Conservation (phyloP, 225 moss, liverwort and hornwort species). For the Pleurozium schreberi region DNA sequence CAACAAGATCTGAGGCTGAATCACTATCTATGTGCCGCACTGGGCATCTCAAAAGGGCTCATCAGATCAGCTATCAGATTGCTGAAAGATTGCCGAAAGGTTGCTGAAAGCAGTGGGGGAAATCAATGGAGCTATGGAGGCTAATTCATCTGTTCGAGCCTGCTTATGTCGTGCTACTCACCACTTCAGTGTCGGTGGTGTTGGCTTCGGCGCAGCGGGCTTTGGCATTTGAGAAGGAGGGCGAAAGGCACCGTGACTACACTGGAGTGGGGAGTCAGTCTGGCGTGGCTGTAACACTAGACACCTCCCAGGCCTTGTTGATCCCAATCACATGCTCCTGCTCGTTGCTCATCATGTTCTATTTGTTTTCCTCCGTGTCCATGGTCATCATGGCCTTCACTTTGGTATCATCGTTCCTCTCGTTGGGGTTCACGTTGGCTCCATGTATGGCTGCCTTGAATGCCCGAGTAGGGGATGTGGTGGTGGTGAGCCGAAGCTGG, state of each 20-base stretch:
- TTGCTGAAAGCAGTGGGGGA: not conserved
- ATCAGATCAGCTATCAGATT: not conserved
- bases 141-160: constrained; percentile 68
- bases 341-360: constrained; percentile 90
- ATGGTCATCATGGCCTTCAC: constrained; percentile 83
- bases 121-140: constrained; percentile 64
- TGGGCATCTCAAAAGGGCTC: not conserved
- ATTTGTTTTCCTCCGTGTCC: constrained; percentile 79
- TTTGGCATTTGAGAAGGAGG: constrained; percentile 70
- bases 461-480: constrained; percentile 43
- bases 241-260: constrained; percentile 67
- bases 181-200: constrained; percentile 68
- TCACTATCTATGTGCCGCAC: not conserved
- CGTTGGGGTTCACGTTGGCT: constrained; percentile 63
- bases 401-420: constrained; percentile 47
- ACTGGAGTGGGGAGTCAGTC: constrained; percentile 39
- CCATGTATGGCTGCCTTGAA: constrained; percentile 48
- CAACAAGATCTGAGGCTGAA: not conserved
- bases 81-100: not conserved
- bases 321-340: constrained; percentile 90
- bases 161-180: constrained; percentile 53
- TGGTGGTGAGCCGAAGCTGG: constrained; percentile 40
- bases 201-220: constrained; percentile 79
- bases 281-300: constrained; percentile 49
- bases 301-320: constrained; percentile 82